A percentile compares a stretch with the other conserved stretches of the same genome.
Evolutionary conservation across 2,329 filamentous ascomycete genomes (phyloP).

Genomic region (Penicillium sp.): DNA sequence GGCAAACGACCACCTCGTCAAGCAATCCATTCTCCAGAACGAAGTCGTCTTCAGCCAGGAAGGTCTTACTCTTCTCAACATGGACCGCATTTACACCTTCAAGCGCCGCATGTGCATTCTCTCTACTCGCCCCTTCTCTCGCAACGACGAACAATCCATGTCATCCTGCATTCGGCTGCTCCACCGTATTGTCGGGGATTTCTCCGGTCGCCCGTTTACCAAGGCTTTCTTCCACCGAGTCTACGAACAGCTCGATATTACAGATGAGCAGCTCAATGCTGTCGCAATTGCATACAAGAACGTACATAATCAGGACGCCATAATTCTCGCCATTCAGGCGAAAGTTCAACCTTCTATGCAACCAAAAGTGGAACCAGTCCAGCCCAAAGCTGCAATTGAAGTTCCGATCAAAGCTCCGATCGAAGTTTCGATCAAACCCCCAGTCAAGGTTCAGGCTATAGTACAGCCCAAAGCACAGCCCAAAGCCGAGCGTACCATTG

Average conservation of each 20-base stretch:
- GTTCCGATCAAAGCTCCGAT: not conserved
- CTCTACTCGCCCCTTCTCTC: conserved; percentile 30
- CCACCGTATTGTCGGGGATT: conserved; percentile 42
- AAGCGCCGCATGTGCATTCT: conserved; percentile 45
- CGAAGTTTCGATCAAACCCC: not conserved
- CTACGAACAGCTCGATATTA: conserved; percentile 44
- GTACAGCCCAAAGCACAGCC: not conserved
- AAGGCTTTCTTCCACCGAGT: conserved; percentile 45
- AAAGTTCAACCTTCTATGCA: conserved; percentile 2
- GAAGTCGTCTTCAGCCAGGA: conserved; percentile 47
- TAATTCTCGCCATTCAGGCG: conserved; percentile 32
- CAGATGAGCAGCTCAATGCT: conserved; percentile 37
- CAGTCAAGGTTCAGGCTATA: not conserved
- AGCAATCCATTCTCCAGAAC: conserved; percentile 46
- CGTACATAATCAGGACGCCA: conserved; percentile 39
- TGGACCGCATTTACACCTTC: conserved; percentile 48
- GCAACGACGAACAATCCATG: conserved; percentile 35
- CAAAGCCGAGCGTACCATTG: not conserved
- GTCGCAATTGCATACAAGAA: conserved; percentile 38
- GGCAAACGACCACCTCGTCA: conserved; percentile 43
- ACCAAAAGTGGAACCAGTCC: not conserved
- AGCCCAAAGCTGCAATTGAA: not conserved
- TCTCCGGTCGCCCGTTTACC: conserved; percentile 44
- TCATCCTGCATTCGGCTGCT: conserved; percentile 43
- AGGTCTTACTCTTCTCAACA: conserved; percentile 45